Base-by-base conservation (phyloP, 2,329 filamentous ascomycete genomes). In the Penicillium sumatraense region DNA sequence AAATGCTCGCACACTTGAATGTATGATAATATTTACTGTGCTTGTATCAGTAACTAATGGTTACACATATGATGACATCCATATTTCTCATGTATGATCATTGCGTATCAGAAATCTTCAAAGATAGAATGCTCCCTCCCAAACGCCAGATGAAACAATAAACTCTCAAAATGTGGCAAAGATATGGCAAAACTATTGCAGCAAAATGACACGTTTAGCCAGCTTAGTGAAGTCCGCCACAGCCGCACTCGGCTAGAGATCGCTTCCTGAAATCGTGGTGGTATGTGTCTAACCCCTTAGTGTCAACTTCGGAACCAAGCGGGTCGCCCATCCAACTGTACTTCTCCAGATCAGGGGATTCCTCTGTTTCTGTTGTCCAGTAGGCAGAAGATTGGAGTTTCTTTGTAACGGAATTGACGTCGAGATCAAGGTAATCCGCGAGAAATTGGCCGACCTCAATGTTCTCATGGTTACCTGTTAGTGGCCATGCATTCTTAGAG, bases 391-490 rank as follows among this genome's bases (percentile, higher is more conserved):
- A 55, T 63, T 80, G 83, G 41, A 99, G 77, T 73, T 95, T 87
- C 67, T 85, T 79, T 1, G 93, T 97, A 52, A 98, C 86, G 27
- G 81, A 80, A 1, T 90, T 84, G 1, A 96, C 85, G 69, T 97
- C 88, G 1, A 98, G 85, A 46, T 84, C 84, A 0, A 99, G 83
- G 68, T 95, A 99, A 8, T 86, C 78, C 7, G 86, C 80, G 54
- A 99, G 76, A 72, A 97, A 99, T 41, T 83, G 79, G 29, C 95
- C 95, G 1, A 99, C 83, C 23, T 98, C 92, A 0, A 88, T 98
- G 71, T 99, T 99, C 79, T 99, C 95, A 51, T 96, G 88, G 72
- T 98, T 98, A 7, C 93, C 93, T 3, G 85, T 78, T 6, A 96
- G 80, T 13, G 82, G 80, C 40, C 84, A 81, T 0, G 87, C 84